Base-by-base conservation (phyloP, 148 eudicot species). In the Rhododendron griersonianum region DNA sequence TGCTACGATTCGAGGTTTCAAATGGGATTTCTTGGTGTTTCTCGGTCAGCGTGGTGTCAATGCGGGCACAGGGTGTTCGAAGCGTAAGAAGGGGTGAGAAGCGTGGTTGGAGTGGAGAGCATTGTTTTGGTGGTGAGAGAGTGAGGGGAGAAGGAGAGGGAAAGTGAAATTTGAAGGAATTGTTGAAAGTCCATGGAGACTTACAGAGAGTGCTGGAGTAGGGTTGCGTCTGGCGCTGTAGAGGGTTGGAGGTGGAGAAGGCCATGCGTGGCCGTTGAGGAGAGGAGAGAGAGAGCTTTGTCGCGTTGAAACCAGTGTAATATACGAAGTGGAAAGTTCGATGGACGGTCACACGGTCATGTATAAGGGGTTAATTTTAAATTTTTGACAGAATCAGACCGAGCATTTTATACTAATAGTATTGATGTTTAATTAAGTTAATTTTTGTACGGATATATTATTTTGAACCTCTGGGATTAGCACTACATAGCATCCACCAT, bases 241-340 rank as follows among this genome's bases (percentile, higher is more conserved):
- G 50, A 47, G 92, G 90, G 87, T 86, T 88, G 86, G 87, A 85
- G 87, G 89, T 87, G 47, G 89, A 84, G 90, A 88, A 88, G 91
- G 92, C 94, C 98, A 95, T 63, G 84, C 89, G 93, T 92, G 95
- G 93, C 94, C 92, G 92, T 94, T 91, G 81, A 8, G 71, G 61
- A 35, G 59, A n/a, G n/a, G n/a, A n/a, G 83, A 16, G 11, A 45
- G 47, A 44, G 48, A 8, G 48, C 48, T 45, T 8, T 45, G 51
- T 73, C 86, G 19, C 51, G 87, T 85, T 73, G 48, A 67, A 76
- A 85, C 53, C 83, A 85, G 57, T 10, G 18, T 7, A 45, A 45
- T 48, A 41, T 15, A 45, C 48, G 41, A 5, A 45, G 48, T 45
- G 48, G 48, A 45, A 45, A 45, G 10, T 45, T 45, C 41, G 41